Evolutionary conservation across 2,329 filamentous ascomycete species (phyloP).

Genomic region (Diplodia seriata): DNA sequence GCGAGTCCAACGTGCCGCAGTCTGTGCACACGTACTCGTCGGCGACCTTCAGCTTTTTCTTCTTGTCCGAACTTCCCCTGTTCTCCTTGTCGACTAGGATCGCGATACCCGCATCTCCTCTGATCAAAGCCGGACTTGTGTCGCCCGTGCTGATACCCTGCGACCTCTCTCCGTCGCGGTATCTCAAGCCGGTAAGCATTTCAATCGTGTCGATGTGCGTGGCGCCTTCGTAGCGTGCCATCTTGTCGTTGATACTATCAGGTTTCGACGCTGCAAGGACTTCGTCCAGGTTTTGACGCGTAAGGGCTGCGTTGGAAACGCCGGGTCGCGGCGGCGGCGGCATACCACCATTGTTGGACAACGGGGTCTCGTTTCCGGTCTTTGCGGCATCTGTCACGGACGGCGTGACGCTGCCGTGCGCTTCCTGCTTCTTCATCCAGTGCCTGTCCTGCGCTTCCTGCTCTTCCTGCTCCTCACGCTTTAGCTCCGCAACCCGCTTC

Average conservation of each 20-base stretch:
- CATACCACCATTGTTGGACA: conserved; percentile 60
- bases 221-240: conserved; percentile 77
- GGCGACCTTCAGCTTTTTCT: conserved; percentile 80
- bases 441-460: conserved; percentile 67
- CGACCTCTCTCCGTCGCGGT: conserved; percentile 86
- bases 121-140: conserved; percentile 78
- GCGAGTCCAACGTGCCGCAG: conserved; percentile 91
- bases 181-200: conserved; percentile 87
- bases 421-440: conserved; percentile 66
- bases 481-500: conserved; percentile 83
- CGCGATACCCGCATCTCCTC: conserved; percentile 84
- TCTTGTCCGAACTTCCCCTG: conserved; percentile 72
- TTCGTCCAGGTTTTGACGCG: conserved; percentile 80
- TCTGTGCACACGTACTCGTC: conserved; percentile 96
- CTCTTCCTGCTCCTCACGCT: conserved; percentile 84
- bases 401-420: conserved; percentile 60
- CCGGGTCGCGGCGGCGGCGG: conserved; percentile 70
- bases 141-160: conserved; percentile 87
- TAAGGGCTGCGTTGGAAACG: conserved; percentile 71
- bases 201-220: conserved; percentile 86
- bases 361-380: conserved; percentile 41
- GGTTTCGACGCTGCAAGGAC: conserved; percentile 68
- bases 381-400: conserved; percentile 48
- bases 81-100: conserved; percentile 81
- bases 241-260: conserved; percentile 83